Conservation (phyloP, 305 asterid species). For the Rubia balearica region DNA sequence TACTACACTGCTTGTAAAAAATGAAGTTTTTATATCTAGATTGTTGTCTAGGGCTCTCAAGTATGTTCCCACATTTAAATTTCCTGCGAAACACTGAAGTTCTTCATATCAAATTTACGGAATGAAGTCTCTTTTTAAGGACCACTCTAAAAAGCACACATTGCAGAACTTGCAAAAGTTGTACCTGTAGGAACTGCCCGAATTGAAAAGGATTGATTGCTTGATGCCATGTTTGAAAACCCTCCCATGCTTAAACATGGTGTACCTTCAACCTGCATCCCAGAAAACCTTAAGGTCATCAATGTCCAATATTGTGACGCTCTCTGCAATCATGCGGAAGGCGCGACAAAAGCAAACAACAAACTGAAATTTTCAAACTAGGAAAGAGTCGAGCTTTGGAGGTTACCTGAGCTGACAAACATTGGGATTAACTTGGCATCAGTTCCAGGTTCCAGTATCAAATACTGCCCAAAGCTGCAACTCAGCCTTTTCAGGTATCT, state of each 20-base stretch:
- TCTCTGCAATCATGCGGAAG: neutral
- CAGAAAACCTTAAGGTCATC: constrained; percentile 5
- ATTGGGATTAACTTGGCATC: constrained; percentile 7
- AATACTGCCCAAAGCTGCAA: constrained; percentile 11
- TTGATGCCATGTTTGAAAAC: constrained; percentile 7
- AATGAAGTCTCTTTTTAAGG: neutral
- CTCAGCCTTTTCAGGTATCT: neutral
- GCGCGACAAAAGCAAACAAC: neutral
- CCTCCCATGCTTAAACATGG: constrained; percentile 4
- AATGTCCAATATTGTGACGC: constrained; percentile 6
- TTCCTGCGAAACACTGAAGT: constrained; percentile 7
- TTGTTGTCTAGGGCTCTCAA: constrained; percentile 9
- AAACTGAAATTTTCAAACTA: constrained; percentile 1
- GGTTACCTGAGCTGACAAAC: constrained; percentile 13
- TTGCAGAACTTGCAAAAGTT: constrained; percentile 13
- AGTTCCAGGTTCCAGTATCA: neutral
- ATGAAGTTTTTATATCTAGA: constrained; percentile 8
- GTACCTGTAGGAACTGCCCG: constrained; percentile 18
- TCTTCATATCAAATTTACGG: constrained; percentile 11
- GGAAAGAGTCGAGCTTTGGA: neutral
- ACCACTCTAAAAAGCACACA: neutral
- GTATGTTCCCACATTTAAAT: neutral
- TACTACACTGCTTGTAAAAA: constrained; percentile 2
- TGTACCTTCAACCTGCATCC: neutral
- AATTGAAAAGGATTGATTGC: constrained; percentile 2